Evolutionary conservation across 2,329 filamentous ascomycete genomes (phyloP).

Genomic region (Alternaria sp.): DNA sequence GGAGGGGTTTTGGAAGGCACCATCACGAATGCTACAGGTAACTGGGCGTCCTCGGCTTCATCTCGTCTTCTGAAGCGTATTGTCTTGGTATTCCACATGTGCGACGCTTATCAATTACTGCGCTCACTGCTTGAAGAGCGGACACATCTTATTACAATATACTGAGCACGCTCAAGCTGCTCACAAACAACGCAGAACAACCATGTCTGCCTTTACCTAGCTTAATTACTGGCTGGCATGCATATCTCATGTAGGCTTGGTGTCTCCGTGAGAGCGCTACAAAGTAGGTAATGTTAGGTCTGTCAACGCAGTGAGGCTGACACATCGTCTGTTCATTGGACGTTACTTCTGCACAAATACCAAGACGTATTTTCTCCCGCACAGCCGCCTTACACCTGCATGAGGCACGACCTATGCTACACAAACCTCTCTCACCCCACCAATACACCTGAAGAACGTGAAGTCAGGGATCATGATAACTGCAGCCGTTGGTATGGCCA

Average conservation of each 20-base stretch:
- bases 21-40: background rate
- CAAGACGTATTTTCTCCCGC: slow-evolving; percentile 7
- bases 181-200: background rate
- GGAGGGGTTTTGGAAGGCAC: background rate
- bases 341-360: slow-evolving; percentile 9
- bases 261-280: background rate
- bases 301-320: slow-evolving; percentile 16
- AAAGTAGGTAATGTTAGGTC: slow-evolving; percentile 1
- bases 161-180: background rate
- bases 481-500: slow-evolving; percentile 4
- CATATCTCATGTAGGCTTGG: background rate
- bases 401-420: background rate
- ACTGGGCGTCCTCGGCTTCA: background rate
- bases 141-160: background rate
- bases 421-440: background rate
- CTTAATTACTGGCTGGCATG: no score
- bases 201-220: background rate
- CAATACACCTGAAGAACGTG: slow-evolving; percentile 3
- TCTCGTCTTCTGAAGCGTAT: background rate
- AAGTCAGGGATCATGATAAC: slow-evolving; percentile 9
- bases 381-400: slow-evolving; percentile 11
- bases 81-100: background rate
- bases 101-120: background rate
- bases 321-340: slow-evolving; percentile 13
- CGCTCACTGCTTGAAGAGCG: background rate